Evolutionary conservation across 805 yeast species (phyloP), one percentile per base, ranked within the genome.

Genomic region (Sungouiella thailandica): DNA sequence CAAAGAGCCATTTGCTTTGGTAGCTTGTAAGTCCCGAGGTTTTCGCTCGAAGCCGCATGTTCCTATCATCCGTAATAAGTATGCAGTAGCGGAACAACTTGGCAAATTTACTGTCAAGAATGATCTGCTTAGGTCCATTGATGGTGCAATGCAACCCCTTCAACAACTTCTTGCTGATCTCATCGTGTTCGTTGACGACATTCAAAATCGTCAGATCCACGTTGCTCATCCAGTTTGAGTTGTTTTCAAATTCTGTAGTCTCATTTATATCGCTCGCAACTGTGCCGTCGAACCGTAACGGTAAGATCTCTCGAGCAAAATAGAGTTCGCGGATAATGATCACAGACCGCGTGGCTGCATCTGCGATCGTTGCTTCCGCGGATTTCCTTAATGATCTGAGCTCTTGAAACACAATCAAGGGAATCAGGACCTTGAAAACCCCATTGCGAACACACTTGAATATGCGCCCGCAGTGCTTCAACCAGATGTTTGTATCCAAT

Each of bases 341-440:
- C 5, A 83, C 88, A 1, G 88, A 83, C 32, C 94, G 60, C 0
- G 90, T 82, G 0, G 90, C 90, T 2, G 88, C 81, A 52, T 83
- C 93, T 1, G 86, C 76, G 13, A 83, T 78, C 4, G 81, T 74
- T 1, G 79, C 80, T 52, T 83, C 93, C 12, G 76, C 72, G 0
- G 86, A 78, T 46, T 82, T 74, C 39, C 90, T 60, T 40, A 83
- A 58, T 5, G 85, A 78, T 46, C 90, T 59, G 39, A 83, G 60
- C 49, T 83, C 93, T 60, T 83, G 90, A 51, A 83, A 83, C 5
- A 83, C 86, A 13, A 84, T 79, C 37, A 83, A 61, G 26, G 93
- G 89, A 4, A 83, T 76, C 45, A 78, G 73, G 16, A 79, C 61
- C 41, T 70, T 75, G 39, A 83, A 68, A 3, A 81, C 72, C 10